Conservation (phyloP, 2,329 filamentous ascomycete species). For the Lecanosticta acicola region DNA sequence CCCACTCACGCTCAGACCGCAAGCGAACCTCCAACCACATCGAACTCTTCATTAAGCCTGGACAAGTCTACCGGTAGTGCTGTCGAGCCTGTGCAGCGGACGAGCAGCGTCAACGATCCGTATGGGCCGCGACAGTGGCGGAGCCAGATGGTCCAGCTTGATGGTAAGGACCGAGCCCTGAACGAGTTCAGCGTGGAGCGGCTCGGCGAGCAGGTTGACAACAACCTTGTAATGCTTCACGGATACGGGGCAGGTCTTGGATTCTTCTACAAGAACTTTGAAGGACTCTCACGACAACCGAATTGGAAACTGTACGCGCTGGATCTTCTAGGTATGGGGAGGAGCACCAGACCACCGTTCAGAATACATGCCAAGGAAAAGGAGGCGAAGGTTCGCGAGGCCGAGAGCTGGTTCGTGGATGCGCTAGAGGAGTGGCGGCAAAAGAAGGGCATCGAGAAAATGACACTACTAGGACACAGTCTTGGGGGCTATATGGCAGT, state of each 20-base stretch:
- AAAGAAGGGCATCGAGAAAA: constrained; percentile 80
- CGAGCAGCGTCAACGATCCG: constrained; percentile 57
- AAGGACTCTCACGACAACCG: constrained; percentile 68
- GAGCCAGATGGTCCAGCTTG: constrained; percentile 74
- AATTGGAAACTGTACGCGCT: constrained; percentile 90
- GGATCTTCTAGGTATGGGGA: constrained; percentile 93
- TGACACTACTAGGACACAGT: constrained; percentile 89
- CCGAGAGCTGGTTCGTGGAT: constrained; percentile 94
- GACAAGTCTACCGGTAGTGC: constrained; percentile 25
- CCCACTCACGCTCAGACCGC: constrained; percentile 63
- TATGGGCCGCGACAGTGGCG: constrained; percentile 82
- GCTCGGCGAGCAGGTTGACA: constrained; percentile 68
- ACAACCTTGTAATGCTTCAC: constrained; percentile 91
- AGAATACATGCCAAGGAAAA: constrained; percentile 73
- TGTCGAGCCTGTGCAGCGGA: constrained; percentile 39
- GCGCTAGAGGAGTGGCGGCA: constrained; percentile 93
- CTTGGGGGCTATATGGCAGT: constrained; percentile 92
- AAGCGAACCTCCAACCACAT: constrained; percentile 43
- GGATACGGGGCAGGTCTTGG: constrained; percentile 94
- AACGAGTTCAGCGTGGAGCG: constrained; percentile 93
- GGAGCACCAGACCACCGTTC: constrained; percentile 78
- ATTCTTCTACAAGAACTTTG: constrained; percentile 98
- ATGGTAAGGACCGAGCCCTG: constrained; percentile 77
- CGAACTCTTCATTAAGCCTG: constrained; percentile 37
- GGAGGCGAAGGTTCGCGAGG: constrained; percentile 75